These are phyloP conservation scores for Bruguiera gymnorhiza DNA, from an alignment of 345 rosid genomes.

Conservation along the genomic window DNA sequence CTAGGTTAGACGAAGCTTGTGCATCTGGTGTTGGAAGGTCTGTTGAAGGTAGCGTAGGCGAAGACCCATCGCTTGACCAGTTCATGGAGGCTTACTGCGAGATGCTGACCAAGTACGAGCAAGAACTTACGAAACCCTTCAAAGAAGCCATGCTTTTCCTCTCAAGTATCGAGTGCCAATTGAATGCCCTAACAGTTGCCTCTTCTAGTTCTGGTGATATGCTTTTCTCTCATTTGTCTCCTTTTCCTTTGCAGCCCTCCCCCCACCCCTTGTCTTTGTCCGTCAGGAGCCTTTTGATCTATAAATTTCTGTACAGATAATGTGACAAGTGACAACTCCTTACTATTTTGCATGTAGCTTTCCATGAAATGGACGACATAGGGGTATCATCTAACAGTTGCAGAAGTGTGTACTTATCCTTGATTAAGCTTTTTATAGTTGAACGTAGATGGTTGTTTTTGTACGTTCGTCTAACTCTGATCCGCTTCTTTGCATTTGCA, in stretches of 20 bases:
- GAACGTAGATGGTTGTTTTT: too few species aligned
- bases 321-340: too few species aligned
- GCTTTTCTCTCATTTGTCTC: constrained; percentile 5
- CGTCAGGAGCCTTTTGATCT: too few species aligned
- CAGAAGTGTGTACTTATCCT: too few species aligned
- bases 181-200: constrained; percentile 69
- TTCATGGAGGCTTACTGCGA: constrained; percentile 99
- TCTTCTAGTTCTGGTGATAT: constrained; percentile 57
- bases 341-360: too few species aligned
- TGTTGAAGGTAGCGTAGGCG: constrained; percentile 50
- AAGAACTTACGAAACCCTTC: constrained; percentile 90
- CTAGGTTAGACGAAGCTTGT: constrained; percentile 71
- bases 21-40: constrained; percentile 55
- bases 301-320: too few species aligned
- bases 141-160: constrained; percentile 92
- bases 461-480: too few species aligned
- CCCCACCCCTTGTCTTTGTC: too few species aligned
- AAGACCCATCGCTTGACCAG: constrained; percentile 95
- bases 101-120: constrained; percentile 94
- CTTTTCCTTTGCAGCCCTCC: not conserved
- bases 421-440: too few species aligned
- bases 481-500: too few species aligned
- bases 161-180: constrained; percentile 75
- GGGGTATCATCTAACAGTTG: too few species aligned
- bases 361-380: too few species aligned